Percentiles rank a stretch among this genome's conserved stretches.
Conservation (phyloP, 345 rosid genomes). For the Lepidium africanum region DNA sequence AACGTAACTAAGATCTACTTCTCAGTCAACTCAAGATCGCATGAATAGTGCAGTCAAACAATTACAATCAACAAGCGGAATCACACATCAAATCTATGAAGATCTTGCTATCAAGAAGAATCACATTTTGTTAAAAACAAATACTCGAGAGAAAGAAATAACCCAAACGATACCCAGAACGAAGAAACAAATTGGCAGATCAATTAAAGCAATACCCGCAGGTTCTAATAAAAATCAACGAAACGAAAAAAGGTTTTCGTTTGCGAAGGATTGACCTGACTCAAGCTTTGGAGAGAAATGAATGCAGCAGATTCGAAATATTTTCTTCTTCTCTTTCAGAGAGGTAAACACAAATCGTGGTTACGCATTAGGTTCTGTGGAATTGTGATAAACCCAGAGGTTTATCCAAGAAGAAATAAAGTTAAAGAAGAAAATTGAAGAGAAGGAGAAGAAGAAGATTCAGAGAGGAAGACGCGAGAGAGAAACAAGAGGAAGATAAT, state of each 20-base stretch:
- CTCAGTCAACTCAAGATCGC: neutral
- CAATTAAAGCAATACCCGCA: constrained; percentile 8
- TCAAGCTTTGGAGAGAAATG: constrained; percentile 8
- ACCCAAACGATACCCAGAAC: neutral
- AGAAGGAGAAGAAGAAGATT: too few species aligned
- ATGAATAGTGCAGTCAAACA: neutral
- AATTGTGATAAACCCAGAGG: neutral
- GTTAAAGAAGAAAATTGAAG: too few species aligned
- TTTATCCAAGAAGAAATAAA: too few species aligned
- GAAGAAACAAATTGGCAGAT: neutral
- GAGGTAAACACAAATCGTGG: neutral
- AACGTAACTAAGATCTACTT: constrained; percentile 6
- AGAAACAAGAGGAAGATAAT: too few species aligned
- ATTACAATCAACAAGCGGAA: neutral
- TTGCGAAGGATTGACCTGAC: constrained; percentile 18
- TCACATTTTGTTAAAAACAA: neutral
- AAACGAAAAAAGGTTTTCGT: neutral
- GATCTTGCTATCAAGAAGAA: neutral
- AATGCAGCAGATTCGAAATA: constrained; percentile 17
- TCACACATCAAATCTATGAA: neutral
- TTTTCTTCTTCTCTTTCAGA: neutral
- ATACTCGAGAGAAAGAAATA: neutral
- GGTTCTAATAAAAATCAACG: neutral
- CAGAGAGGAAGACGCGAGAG: too few species aligned
- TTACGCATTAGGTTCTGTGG: constrained; percentile 5